Evolutionary conservation across 805 yeast genomes (phyloP), one percentile per base, ranked within the genome.

Genomic region (Kodamaea nitidulidarum): DNA sequence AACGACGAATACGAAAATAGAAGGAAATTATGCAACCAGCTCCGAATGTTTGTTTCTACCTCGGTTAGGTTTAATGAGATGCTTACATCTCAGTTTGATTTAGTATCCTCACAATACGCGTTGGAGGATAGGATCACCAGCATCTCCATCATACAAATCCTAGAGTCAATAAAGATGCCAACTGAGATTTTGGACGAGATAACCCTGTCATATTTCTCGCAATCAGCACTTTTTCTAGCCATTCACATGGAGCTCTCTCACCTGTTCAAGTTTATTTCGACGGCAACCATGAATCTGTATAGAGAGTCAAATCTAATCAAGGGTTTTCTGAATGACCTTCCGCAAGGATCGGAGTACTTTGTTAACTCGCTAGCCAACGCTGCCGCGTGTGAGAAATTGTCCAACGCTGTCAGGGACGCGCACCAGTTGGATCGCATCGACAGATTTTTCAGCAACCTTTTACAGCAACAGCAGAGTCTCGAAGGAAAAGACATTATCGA

Each of bases 261-360:
- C 14, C 56, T 60, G 35, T 49, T 59, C 10, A 42, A 50, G 14
- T 65, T 64, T 61, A 41, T 64, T 15, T 57, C 58, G 3, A 55
- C 64, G 2, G 29, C 37, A 16, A 33, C 27, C 18, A n/a, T 32
- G 6, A 32, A 29, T 14, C 26, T 10, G 29, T 28, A 16, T 28
- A 33, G 34, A 14, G 17, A n/a, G 17, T 17, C 37, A 15, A 33
- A 33, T 21, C 24, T 38, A 17, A 17, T 28, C 3, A 28, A 17
- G 7, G 41, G 41, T n/a, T 38, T 17, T 20, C 60, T 70, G n/a
- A 63, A 63, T 37, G 48, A 48, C 4, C 14, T 63, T n/a, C 42
- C 54, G 1, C 48, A 49, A 3, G 45, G 44, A 2, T 39, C 51
- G 1, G 26, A 40, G 2, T 62, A 63, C 38, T 56, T 55, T 31